Conservation (phyloP, 108 stramenopile species). For the Cylindrotheca closterium region DNA sequence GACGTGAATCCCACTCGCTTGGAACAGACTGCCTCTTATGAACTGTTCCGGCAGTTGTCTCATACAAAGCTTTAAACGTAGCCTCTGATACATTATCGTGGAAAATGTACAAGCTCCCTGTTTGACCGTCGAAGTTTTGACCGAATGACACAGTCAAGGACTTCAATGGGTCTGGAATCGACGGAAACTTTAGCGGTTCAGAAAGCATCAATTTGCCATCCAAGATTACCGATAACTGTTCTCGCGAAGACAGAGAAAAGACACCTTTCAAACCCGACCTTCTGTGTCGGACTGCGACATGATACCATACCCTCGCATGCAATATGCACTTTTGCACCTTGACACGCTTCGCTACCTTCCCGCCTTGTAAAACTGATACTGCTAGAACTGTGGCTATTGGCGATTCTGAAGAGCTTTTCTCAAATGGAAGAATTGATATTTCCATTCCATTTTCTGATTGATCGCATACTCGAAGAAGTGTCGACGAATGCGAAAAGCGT, state of each 20-base stretch:
- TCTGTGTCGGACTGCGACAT: slow-evolving; percentile 71
- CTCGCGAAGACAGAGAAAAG: slow-evolving; percentile 56
- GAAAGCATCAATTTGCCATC: slow-evolving; percentile 78
- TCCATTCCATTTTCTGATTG: slow-evolving; percentile 59
- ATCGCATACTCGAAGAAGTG: slow-evolving; percentile 44
- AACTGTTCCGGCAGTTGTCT: slow-evolving; percentile 39
- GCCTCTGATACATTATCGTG: slow-evolving; percentile 68
- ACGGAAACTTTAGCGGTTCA: slow-evolving; percentile 57
- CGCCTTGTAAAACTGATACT: slow-evolving; percentile 47
- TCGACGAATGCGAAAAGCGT: slow-evolving; percentile 36
- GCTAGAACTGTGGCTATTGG: slow-evolving; percentile 16
- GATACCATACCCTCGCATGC: slow-evolving; percentile 77
- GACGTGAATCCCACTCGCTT: slow-evolving; percentile 28
- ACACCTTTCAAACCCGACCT: slow-evolving; percentile 59
- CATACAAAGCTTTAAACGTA: slow-evolving; percentile 61
- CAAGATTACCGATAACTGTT: slow-evolving; percentile 72
- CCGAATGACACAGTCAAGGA: slow-evolving; percentile 43
- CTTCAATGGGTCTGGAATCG: slow-evolving; percentile 22
- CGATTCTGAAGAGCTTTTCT: slow-evolving; percentile 6
- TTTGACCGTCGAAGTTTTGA: slow-evolving; percentile 66
- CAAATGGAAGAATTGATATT: slow-evolving; percentile 46
- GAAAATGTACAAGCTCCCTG: slow-evolving; percentile 67
- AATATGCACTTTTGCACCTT: slow-evolving; percentile 61
- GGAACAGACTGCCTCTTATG: slow-evolving; percentile 1
- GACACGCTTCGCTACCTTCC: slow-evolving; percentile 25